A percentile compares a stretch with the other conserved stretches of the same genome.
Conservation (phyloP, 164 flowering plant species). For the Brasenia schreberi region DNA sequence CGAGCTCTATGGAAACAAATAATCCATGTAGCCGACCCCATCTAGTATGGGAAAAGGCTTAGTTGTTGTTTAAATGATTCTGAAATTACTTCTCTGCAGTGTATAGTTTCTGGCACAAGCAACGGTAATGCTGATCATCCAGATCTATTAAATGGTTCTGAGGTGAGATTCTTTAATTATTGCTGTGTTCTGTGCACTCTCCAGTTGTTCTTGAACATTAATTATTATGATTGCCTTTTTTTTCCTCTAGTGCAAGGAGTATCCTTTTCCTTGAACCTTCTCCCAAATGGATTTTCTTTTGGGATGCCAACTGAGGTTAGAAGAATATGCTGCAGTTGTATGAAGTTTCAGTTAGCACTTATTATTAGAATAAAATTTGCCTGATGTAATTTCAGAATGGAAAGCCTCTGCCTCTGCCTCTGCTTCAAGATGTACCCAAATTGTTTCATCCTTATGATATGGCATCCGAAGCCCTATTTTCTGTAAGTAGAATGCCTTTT, state of each 20-base stretch:
- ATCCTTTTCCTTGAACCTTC: constrained; percentile 74
- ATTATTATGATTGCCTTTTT: not conserved
- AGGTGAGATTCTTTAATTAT: not conserved
- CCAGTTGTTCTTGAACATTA: too few relatives aligned
- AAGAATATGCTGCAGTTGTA: not conserved
- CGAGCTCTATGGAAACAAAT: too few relatives aligned
- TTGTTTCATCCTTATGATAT: constrained; percentile 75
- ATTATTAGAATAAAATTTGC: not conserved
- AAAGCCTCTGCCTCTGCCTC: constrained; percentile 31
- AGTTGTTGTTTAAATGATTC: too few relatives aligned
- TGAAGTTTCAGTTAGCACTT: not conserved
- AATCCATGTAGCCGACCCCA: too few relatives aligned
- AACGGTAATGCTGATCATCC: not conserved
- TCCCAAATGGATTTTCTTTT: constrained; percentile 76
- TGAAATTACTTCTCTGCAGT: not conserved
- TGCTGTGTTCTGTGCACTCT: too few relatives aligned
- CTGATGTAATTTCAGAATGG: constrained; percentile 34
- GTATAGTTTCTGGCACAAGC: not conserved
- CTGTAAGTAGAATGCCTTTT: constrained; percentile 29
- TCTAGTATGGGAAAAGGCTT: too few relatives aligned
- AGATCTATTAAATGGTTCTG: not conserved
- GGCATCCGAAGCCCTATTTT: constrained; percentile 70
- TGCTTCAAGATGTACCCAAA: constrained; percentile 46
- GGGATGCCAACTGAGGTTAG: constrained; percentile 78
- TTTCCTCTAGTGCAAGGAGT: constrained; percentile 48